phyloP scores from a whole-genome alignment of 1,284 basidiomycete species.

The Calocybe gambosa region DNA sequence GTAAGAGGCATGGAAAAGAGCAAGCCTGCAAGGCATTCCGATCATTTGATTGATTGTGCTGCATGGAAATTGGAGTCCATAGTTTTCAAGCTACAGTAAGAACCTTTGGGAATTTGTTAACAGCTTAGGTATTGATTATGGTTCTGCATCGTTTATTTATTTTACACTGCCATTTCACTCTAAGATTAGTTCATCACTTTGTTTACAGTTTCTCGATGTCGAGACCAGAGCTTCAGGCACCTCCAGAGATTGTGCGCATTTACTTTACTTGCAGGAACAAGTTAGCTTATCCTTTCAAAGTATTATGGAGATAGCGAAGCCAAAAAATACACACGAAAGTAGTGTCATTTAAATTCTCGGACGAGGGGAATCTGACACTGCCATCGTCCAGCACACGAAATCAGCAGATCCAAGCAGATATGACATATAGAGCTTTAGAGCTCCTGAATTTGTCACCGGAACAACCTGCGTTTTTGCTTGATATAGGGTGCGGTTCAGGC shows the following conservation, averaged over 20 bases:
- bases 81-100: too few relatives aligned
- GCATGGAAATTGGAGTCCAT: too few relatives aligned
- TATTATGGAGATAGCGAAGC: constrained; percentile 97
- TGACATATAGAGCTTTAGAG: constrained; percentile 95
- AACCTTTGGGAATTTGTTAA: too few relatives aligned
- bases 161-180: too few relatives aligned
- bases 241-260: constrained; percentile 85
- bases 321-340: constrained; percentile 97
- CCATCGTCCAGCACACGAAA: constrained; percentile 71
- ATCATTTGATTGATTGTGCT: too few relatives aligned
- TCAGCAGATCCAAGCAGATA: constrained; percentile 95
- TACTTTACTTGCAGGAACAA: constrained; percentile 1
- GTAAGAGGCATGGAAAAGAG: too few relatives aligned
- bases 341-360: neutral
- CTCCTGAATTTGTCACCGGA: constrained; percentile 78
- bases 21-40: too few relatives aligned
- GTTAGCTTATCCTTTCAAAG: constrained; percentile 35
- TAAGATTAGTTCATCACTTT: constrained; percentile 11
- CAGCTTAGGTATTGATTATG: too few relatives aligned
- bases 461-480: constrained; percentile 80
- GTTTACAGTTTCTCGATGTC: constrained; percentile 57
- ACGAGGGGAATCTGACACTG: constrained; percentile 6
- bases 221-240: constrained; percentile 91
- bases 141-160: too few relatives aligned
- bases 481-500: constrained; percentile 98